Evolutionary conservation across 2,329 filamentous ascomycete genomes (phyloP), one percentile per base, ranked within the genome.

Genomic region (Aspergillus thermomutatus): DNA sequence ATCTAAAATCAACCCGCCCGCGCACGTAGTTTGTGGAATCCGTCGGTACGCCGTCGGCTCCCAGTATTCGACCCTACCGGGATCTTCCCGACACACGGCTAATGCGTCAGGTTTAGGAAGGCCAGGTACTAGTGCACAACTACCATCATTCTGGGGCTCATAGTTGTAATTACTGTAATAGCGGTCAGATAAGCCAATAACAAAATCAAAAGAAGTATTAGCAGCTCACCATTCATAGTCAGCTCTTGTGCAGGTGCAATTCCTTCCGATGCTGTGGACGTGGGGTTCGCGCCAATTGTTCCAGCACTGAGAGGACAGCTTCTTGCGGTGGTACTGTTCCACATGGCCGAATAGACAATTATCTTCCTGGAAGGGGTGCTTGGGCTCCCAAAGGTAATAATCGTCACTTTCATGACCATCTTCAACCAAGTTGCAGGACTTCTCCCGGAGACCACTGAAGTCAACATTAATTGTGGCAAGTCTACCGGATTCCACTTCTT

Each of bases 321-420:
- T 92, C 83, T 97, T 99, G 71, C 94, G 90, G 67, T 96, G 85
- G 69, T 97, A 99, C 69, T 90, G 84, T 28, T 92, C 87, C 56
- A 90, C 83, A 71, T 97, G 95, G 1, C 94, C 94, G 68, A 99
- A 99, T 2, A 99, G 81, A 73, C 94, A 99, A 64, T 92, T 86
- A 61, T 91, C 81, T 8, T 89, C 78, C 62, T 89, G 83, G 58
- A 87, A 77, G 2, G 94, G 94, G 72, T 97, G 94, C 66, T 85
- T 86, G 2, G 94, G 93, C 49, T 85, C 85, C 93, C 93, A 99
- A 4, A 95, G 77, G 59, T 89, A 84, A 75, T 97, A 99, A 75
- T 97, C 79, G 3, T 79, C 79, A 14, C 81, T 80, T 23, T 85
- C 81, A 17, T 81, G 81, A 45, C 82, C 68, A 3, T 80, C 70